Evolutionary conservation across 2,329 filamentous ascomycete genomes (phyloP), one percentile per base, ranked within the genome.

Genomic region (Septoria petroselini): DNA sequence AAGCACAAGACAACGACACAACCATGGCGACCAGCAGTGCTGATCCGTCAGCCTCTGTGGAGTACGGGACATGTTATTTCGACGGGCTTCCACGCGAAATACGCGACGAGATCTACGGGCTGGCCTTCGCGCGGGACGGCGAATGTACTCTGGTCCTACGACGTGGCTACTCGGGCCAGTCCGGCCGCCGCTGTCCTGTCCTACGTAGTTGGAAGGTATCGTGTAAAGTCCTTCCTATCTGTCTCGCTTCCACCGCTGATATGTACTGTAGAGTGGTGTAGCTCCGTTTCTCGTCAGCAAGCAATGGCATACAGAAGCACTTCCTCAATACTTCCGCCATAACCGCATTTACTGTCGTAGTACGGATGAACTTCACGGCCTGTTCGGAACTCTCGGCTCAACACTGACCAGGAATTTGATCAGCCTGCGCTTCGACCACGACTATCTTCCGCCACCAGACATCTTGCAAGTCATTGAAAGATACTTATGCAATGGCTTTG

Each of bases 91-190:
- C 37, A 18, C 37, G 37, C 21, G 37, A 40, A 18, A 14, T 40
- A 9, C 21, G 37, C 14, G 37, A 40, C 23, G 19, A 21, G 37
- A 40, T 40, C 17, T 40, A 40, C 17, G 37, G 23, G 37, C n/a
- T n/a, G 12, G 37, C 37, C 7, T 40, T 21, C 9, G 12, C 17
- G 3, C 8, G 9, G 3, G 37, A 40, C 18, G 37, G 21, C 3
- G 17, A n/a, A 2, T 18, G 33, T 37, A 15, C 14, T 9, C 14
- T 37, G 14, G 18, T 37, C 17, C 33, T 37, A 15, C 14, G 17
- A 14, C 23, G 23, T 27, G 23, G 23, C 23, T 5, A 27, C 5
- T 27, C 23, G 9, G n/a, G n/a, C n/a, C n/a, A n/a, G n/a, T n/a
- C n/a, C n/a, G n/a, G n/a, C n/a, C n/a, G n/a, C n/a, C n/a, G n/a